Base-by-base conservation (phyloP, 2,329 filamentous ascomycete genomes). In the Beauveria caledonica region DNA sequence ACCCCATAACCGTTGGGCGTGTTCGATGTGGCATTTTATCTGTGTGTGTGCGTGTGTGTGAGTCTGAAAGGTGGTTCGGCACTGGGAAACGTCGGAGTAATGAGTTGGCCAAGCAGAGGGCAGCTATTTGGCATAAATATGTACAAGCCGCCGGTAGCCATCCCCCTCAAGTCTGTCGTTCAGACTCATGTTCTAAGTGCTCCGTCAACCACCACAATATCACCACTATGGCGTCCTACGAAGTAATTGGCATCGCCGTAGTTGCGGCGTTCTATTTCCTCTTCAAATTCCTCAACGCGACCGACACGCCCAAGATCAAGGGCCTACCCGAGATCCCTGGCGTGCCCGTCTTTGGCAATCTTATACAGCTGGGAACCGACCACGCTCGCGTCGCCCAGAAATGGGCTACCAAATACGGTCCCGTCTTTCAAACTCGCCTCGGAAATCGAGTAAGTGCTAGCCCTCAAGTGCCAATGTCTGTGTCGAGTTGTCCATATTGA, bases 381-480 rank as follows among this genome's bases (percentile, higher is more conserved):
- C 80, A 87, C 74, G 79, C 85, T 8, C 76, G 77, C 33, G 75
- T 79, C 27, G 76, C 83, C 1, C 77, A 76, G 17, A 75, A 77
- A 68, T 85, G 84, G 80, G 83, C 80, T 3, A 79, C 81, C 64
- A 79, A 82, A 62, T 87, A 83, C 58, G 84, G 84, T 0, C 80
- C 82, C 1, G 85, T 87, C 13, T 88, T 87, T 64, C 86, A 88
- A 66, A 82, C 85, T 3, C 79, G 83, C 53, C 75, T 92, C 66
- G 89, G 88, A 1, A 91, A 88, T 63, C 83, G 77, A 67, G 85
- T 86, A 68, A 63, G 65, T 64, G 5, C 25, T 3, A 0, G 27
- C 5, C 33, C 33, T 5, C 33, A 13, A 36, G 33, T 36, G 33
- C 1, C 33, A 13, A 36, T 36, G 33, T 36, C 11, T 11, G 33